Evolutionary conservation across 2,329 filamentous ascomycete genomes (phyloP).

Genomic region (Trichoderma sp.): DNA sequence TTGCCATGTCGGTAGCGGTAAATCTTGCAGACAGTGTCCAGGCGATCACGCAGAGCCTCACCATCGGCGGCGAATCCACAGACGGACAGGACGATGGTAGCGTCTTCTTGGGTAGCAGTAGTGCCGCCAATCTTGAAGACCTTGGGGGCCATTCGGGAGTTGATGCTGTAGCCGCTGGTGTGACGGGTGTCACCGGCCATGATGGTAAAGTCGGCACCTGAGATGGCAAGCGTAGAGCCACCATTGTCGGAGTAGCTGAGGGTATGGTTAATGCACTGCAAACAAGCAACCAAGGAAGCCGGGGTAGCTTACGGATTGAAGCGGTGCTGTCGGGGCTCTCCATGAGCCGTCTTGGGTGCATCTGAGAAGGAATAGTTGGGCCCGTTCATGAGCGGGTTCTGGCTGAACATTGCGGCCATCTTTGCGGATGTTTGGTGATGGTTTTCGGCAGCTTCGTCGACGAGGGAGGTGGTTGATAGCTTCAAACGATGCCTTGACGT

Average conservation of each 20-base stretch:
- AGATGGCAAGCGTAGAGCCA: slow-evolving; percentile 91
- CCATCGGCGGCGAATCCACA: slow-evolving; percentile 96
- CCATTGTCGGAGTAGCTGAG: slow-evolving; percentile 94
- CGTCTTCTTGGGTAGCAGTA: slow-evolving; percentile 78
- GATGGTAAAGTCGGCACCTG: slow-evolving; percentile 90
- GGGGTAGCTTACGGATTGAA: slow-evolving; percentile 77
- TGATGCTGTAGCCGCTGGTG: slow-evolving; percentile 97
- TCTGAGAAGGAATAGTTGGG: slow-evolving; percentile 68
- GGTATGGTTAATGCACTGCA: neutral
- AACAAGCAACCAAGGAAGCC: neutral
- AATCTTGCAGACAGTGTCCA: slow-evolving; percentile 96
- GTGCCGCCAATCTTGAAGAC: slow-evolving; percentile 96
- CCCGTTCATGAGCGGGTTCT: slow-evolving; percentile 66
- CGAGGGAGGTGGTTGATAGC: slow-evolving; percentile 18
- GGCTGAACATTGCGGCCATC: slow-evolving; percentile 67
- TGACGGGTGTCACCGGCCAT: slow-evolving; percentile 96
- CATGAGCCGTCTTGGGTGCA: slow-evolving; percentile 50
- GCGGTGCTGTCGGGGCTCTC: slow-evolving; percentile 67
- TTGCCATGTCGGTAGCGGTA: slow-evolving; percentile 98
- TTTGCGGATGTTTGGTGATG: slow-evolving; percentile 28
- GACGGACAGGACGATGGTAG: slow-evolving; percentile 85
- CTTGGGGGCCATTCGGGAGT: slow-evolving; percentile 91
- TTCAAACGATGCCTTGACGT: slow-evolving; percentile 15
- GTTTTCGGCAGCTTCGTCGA: neutral
- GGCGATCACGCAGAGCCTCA: slow-evolving; percentile 85